Conservation (phyloP, 78 protist species). For the Acrasis kona region DNA sequence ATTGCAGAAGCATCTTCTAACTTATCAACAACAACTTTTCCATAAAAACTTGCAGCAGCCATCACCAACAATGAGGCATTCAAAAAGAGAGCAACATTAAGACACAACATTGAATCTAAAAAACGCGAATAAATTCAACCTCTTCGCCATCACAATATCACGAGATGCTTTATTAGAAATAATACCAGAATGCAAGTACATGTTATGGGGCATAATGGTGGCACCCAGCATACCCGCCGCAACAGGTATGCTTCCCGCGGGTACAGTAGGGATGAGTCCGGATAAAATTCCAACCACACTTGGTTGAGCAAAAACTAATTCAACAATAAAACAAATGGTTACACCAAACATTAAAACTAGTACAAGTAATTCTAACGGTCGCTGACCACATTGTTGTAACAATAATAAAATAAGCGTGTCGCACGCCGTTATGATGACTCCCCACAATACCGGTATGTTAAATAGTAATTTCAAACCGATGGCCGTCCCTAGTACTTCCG, state of each 20-base stretch:
- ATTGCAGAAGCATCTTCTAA: constrained; percentile 36
- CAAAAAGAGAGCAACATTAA: constrained; percentile 54
- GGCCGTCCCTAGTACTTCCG: constrained; percentile 63
- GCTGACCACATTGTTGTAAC: constrained; percentile 31
- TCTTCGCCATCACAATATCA: background rate
- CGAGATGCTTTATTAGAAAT: constrained; percentile 33
- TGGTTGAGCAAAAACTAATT: constrained; percentile 10
- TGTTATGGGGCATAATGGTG: constrained; percentile 75
- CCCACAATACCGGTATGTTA: constrained; percentile 57
- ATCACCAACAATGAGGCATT: constrained; percentile 44
- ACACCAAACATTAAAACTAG: constrained; percentile 39
- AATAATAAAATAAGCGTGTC: constrained; percentile 61
- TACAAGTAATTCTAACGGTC: constrained; percentile 51
- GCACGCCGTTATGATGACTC: constrained; percentile 47
- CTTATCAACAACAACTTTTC: background rate
- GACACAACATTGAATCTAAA: constrained; percentile 45
- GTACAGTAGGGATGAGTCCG: constrained; percentile 37
- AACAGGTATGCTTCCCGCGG: constrained; percentile 8
- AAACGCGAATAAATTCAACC: constrained; percentile 47
- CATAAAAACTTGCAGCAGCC: constrained; percentile 25
- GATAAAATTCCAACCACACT: constrained; percentile 2
- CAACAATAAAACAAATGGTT: constrained; percentile 40
- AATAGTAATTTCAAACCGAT: constrained; percentile 49
- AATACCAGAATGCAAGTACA: constrained; percentile 65
- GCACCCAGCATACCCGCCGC: constrained; percentile 74